Evolutionary conservation across 2,329 filamentous ascomycete genomes (phyloP).

Genomic region (Aspergillus vadensis): DNA sequence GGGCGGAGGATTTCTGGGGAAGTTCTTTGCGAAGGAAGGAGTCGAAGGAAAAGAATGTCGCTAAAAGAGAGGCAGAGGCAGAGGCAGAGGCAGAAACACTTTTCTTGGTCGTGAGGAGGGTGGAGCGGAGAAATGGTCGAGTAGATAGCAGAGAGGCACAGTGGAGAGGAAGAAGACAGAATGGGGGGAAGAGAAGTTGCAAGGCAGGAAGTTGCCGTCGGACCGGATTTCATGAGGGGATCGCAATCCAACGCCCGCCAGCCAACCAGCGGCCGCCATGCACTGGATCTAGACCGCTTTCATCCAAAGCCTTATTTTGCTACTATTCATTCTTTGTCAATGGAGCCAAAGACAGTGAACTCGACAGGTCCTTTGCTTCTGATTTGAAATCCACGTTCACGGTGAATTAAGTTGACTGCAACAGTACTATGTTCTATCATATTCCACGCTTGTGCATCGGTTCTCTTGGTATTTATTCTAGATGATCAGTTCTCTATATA

Average conservation of each 20-base stretch:
- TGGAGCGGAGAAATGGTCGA: not conserved
- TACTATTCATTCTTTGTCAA: not conserved
- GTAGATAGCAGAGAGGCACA: not conserved
- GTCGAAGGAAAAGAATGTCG: not conserved
- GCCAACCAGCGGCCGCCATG: constrained; percentile 14
- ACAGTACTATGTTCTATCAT: not conserved
- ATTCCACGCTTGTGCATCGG: not conserved
- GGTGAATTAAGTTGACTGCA: not conserved
- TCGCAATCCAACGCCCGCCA: constrained; percentile 10
- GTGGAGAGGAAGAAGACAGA: not conserved
- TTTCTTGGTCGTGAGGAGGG: constrained; percentile 7
- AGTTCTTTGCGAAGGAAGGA: not conserved
- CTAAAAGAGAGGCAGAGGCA: constrained; percentile 1
- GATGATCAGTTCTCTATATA: not conserved
- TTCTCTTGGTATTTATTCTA: not conserved
- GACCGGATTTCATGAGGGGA: constrained; percentile 20
- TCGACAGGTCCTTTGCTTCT: too few relatives aligned
- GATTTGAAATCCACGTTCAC: too few relatives aligned
- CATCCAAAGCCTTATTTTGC: not conserved
- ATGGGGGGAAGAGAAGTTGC: not conserved
- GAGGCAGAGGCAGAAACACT: constrained; percentile 3
- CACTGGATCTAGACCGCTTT: constrained; percentile 19
- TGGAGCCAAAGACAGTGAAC: too few relatives aligned
- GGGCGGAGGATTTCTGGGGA: not conserved
- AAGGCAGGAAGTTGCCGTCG: constrained; percentile 4